Percentiles rank a stretch among this genome's conserved stretches.
These are phyloP conservation scores for Mycena polygramma DNA, from an alignment of 768 basidiomycete species.

Conservation along the genomic window DNA sequence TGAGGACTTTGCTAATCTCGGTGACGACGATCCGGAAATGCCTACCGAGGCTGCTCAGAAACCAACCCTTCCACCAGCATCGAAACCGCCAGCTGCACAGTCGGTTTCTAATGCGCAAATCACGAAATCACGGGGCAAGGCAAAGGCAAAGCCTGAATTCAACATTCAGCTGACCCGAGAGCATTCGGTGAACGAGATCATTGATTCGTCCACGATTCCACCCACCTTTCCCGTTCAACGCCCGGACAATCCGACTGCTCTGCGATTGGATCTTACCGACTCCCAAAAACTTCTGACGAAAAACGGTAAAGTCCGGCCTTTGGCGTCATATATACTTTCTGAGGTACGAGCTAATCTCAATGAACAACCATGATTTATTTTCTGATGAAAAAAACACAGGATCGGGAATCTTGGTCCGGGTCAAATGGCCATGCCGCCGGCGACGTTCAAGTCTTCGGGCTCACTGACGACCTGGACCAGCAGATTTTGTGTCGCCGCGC, in stretches of 20 bases:
- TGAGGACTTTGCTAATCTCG: background rate
- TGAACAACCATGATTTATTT: background rate
- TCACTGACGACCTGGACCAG: background rate
- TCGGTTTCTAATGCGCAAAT: background rate
- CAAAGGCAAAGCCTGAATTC: background rate
- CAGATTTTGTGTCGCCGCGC: slow-evolving; percentile 1
- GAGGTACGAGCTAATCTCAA: slow-evolving; percentile 8
- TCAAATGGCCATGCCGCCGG: slow-evolving; percentile 10
- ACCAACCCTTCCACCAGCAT: no score
- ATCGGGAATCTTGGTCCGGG: slow-evolving; percentile 24
- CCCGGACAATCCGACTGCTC: background rate
- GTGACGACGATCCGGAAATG: background rate
- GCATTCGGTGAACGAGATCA: background rate
- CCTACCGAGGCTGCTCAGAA: background rate
- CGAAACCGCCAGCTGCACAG: background rate
- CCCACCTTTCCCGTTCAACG: slow-evolving; percentile 7
- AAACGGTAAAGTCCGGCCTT: background rate
- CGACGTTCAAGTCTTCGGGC: background rate
- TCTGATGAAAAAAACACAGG: background rate
- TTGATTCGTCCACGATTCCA: background rate
- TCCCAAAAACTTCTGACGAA: background rate
- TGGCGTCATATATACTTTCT: slow-evolving; percentile 9
- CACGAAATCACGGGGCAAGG: slow-evolving; percentile 1
- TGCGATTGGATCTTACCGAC: background rate
- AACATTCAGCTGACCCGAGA: slow-evolving; percentile 14